A percentile compares a stretch with the other conserved stretches of the same genome.
Conservation (phyloP, 768 basidiomycete species). For the Suillus plorans region DNA sequence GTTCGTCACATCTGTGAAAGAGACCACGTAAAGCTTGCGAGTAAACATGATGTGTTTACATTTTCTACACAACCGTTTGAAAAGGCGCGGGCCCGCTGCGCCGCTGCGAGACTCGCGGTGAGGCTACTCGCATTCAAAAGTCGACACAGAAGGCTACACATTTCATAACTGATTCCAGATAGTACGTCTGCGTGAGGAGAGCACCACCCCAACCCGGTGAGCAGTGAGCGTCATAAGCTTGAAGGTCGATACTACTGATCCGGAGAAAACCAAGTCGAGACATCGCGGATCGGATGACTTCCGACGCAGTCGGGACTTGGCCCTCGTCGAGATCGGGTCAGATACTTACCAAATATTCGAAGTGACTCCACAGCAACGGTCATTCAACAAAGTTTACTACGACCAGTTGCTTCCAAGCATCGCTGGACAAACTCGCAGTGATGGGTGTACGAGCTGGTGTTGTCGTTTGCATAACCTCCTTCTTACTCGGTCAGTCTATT, state of each 20-base stretch:
- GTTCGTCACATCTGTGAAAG: neutral
- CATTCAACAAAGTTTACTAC: neutral
- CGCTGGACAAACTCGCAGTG: conserved; percentile 13
- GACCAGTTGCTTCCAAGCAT: neutral
- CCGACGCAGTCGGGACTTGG: neutral
- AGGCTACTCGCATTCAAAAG: neutral
- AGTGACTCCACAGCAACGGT: neutral
- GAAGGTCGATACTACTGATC: neutral
- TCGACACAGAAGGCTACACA: neutral
- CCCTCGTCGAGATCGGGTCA: neutral
- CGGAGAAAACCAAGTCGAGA: neutral
- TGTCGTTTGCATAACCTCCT: conserved; percentile 76
- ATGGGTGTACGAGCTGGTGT: conserved; percentile 76
- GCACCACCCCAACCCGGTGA: neutral
- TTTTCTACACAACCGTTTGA: neutral
- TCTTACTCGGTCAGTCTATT: conserved; percentile 62
- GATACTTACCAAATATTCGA: neutral
- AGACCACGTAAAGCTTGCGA: too few species aligned
- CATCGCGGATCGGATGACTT: neutral
- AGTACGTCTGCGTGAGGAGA: neutral
- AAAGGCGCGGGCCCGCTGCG: neutral
- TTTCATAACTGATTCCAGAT: neutral
- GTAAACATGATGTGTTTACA: neutral
- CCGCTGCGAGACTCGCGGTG: neutral
- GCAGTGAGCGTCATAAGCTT: neutral